Evolutionary conservation across 2,329 filamentous ascomycete genomes (phyloP), one percentile per base, ranked within the genome.

Genomic region (Fusarium coicis): DNA sequence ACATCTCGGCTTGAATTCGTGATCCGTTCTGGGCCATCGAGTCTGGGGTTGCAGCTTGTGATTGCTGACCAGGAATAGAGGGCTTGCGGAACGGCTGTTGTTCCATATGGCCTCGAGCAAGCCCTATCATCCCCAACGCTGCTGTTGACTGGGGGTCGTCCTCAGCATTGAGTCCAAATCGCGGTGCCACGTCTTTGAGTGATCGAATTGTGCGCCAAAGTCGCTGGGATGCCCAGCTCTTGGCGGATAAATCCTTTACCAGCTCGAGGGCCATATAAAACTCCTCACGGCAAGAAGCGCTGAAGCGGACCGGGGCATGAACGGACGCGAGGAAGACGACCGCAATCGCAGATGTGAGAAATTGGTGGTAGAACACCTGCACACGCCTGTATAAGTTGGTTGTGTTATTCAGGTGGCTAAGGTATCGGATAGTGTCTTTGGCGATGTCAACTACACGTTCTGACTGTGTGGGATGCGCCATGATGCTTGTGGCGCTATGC

Each of bases 401-500:
- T 2, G 90, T 93, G 78, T 88, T 90, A 81, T 95, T 93, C 63
- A 94, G 86, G 63, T 92, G 88, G 10, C 89, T 89, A 15, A 95
- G 85, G 65, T 92, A 92, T 10, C 89, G 88, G 66, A 95, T 93
- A 3, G 92, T 94, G 74, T 95, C 92, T 77, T 93, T 93, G 19
- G 93, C 92, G 4, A 95, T 86, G 67, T 93, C 90, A 36, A 95
- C 92, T 1, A 90, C 92, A 0, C 88, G 93, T 76, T 93, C 90
- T 7, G 95, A 95, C 70, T 93, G 91, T 9, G 85, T 83, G 56
- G 91, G 87, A 78, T 97, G 92, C 64, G 92, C 89, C 83, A 93
- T 90, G 76, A 98, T 98, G 76, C 92, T 95, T 18, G 90, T 93
- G 7, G 93, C 91, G 23, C 93, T 96, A 80, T 97, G 94, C 14